Base-by-base conservation (phyloP, 352 stramenopile species). In the Pythium phragmitis region DNA sequence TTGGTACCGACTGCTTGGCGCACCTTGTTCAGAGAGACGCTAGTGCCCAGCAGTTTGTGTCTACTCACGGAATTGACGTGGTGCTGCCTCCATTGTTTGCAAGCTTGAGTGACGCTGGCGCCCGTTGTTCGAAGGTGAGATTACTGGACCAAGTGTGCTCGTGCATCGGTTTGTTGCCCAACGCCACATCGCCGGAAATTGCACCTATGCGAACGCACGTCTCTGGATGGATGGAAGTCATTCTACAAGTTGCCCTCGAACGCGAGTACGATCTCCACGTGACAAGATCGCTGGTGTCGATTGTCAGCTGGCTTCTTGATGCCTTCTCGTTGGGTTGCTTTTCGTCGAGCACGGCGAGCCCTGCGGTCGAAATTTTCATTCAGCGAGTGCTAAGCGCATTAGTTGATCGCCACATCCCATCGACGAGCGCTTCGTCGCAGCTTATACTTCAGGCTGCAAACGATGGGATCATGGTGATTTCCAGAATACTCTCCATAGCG, bases 11-110 rank as follows among this genome's bases (percentile, higher is more conserved):
- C 41, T 46, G 41, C 41, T 14, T 46, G n/a, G 13, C n/a, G n/a
- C 41, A 46, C n/a, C 41, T 46, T n/a, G n/a, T 46, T 46, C 41
- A 46, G 2, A 46, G 41, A 46, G 41, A 46, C n/a, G 41, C 41
- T 46, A n/a, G 41, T 14, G 41, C 5, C n/a, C 41, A n/a, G 13
- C 13, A 46, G 41, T 46, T 19, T n/a, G 13, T 46, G n/a, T 46
- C n/a, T 5, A 19, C 41, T 46, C 13, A 46, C n/a, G 41, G 41
- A 8, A 46, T 46, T n/a, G 41, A 46, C 41, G 13, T 4, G n/a
- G 41, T 46, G 13, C 13, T 46, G 13, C 41, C 41, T 46, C 41
- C 13, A 46, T n/a, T 46, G 13, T 46, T 46, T n/a, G 41, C 13
- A 46, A 46, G 41, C 5, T 19, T 46, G 13, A n/a, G n/a, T 19